phyloP scores from a whole-genome alignment of 805 yeast species.

The Metahyphopichia silvanorum region DNA sequence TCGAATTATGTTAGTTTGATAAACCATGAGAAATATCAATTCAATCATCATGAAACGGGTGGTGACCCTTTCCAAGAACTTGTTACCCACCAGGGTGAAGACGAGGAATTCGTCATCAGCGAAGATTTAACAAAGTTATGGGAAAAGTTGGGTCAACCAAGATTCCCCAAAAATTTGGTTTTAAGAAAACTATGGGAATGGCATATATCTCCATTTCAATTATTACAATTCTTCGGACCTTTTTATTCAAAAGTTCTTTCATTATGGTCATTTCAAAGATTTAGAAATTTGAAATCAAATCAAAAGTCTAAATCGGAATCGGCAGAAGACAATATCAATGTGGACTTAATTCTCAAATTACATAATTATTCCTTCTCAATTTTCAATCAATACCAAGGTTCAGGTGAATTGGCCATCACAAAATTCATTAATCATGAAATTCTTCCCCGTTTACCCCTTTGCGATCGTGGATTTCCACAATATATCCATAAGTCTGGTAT shows the following conservation, averaged over 20 bases:
- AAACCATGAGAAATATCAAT: constrained; percentile 25
- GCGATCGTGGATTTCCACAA: constrained; percentile 36
- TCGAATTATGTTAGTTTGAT: constrained; percentile 33
- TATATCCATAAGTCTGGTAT: constrained; percentile 19
- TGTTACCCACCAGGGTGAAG: constrained; percentile 9
- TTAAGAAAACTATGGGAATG: constrained; percentile 35
- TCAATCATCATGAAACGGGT: constrained; percentile 30
- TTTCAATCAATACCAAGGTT: constrained; percentile 41
- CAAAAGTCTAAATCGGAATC: constrained; percentile 6
- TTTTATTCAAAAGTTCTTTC: constrained; percentile 37
- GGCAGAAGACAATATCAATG: constrained; percentile 7
- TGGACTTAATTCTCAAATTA: constrained; percentile 27
- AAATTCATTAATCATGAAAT: constrained; percentile 39
- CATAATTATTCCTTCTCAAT: constrained; percentile 40
- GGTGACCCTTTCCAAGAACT: constrained; percentile 36
- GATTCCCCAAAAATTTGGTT: constrained; percentile 30
- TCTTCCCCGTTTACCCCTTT: constrained; percentile 34
- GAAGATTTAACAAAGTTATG: constrained; percentile 21
- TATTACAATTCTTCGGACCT: constrained; percentile 37
- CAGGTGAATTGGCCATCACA: constrained; percentile 43
- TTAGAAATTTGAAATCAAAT: constrained; percentile 24
- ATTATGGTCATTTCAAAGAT: constrained; percentile 40
- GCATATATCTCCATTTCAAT: constrained; percentile 36
- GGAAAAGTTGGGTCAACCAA: constrained; percentile 34
- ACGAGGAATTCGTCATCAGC: constrained; percentile 13